A percentile compares a stretch with the other conserved stretches of the same genome.
Evolutionary conservation across 225 moss, liverwort and hornwort genomes (phyloP).

Genomic region (Climacium dendroides): DNA sequence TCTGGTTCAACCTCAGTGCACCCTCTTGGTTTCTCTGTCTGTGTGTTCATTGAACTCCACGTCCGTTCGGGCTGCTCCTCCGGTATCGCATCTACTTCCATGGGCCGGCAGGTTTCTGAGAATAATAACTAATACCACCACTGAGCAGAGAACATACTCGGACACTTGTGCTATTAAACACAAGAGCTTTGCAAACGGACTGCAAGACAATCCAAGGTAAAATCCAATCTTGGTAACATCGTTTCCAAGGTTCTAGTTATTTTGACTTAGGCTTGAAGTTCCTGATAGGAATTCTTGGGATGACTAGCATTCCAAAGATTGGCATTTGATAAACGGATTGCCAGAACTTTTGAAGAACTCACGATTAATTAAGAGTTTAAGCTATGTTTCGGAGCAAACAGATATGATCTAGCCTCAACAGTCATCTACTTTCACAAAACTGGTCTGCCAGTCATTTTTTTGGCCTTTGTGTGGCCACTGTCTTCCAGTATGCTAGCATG

Average conservation of each 20-base stretch:
- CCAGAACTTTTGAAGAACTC: neutral
- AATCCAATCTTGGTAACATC: neutral
- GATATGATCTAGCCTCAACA: neutral
- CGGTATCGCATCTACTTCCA: constrained; percentile 4
- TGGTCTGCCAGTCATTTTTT: neutral
- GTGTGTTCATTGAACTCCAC: constrained; percentile 16
- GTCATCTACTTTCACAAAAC: neutral
- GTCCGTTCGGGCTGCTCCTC: neutral
- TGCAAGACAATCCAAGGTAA: neutral
- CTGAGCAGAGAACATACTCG: neutral
- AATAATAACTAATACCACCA: neutral
- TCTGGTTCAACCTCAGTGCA: neutral
- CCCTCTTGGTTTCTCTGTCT: constrained; percentile 3
- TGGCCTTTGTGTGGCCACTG: neutral
- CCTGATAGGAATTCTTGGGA: neutral
- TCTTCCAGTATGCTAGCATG: neutral
- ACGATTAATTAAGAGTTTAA: neutral
- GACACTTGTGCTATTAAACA: neutral
- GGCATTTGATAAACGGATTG: neutral
- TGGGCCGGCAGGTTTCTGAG: neutral
- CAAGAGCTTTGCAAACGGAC: neutral
- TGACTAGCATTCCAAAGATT: neutral
- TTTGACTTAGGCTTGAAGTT: neutral
- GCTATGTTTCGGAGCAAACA: neutral
- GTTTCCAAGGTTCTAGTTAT: neutral